phyloP scores from a whole-genome alignment of 75 land plant genomes.

The Azolla pinnata region DNA sequence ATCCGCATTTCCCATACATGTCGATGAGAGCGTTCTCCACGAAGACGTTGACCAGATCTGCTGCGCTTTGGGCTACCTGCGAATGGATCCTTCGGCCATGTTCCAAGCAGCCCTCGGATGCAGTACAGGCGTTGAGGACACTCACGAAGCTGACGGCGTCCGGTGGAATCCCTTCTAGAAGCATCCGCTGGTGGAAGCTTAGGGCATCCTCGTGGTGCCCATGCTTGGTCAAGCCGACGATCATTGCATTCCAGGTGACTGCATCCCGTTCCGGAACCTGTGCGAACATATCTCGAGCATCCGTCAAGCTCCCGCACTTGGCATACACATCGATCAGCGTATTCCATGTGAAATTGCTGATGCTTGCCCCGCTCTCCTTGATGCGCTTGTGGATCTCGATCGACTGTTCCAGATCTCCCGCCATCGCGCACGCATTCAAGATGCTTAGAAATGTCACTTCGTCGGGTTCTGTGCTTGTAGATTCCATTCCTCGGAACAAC shows the following conservation, averaged over 20 bases:
- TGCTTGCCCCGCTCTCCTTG: slow-evolving; percentile 9
- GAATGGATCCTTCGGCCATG: slow-evolving; percentile 51
- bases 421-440: slow-evolving; percentile 3
- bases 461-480: background rate
- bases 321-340: slow-evolving; percentile 55
- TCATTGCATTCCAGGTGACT: slow-evolving; percentile 63
- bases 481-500: slow-evolving; percentile 2
- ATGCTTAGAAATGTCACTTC: slow-evolving; percentile 6
- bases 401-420: slow-evolving; percentile 6
- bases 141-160: slow-evolving; percentile 48
- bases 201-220: slow-evolving; percentile 35
- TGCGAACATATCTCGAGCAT: slow-evolving; percentile 35
- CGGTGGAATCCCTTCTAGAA: slow-evolving; percentile 13
- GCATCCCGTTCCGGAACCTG: slow-evolving; percentile 37
- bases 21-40: slow-evolving; percentile 54
- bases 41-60: slow-evolving; percentile 24
- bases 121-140: slow-evolving; percentile 40
- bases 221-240: slow-evolving; percentile 47
- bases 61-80: slow-evolving; percentile 23
- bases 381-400: slow-evolving; percentile 16
- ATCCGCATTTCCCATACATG: slow-evolving; percentile 66
- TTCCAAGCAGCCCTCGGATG: slow-evolving; percentile 28
- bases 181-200: slow-evolving; percentile 37
- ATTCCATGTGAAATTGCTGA: slow-evolving; percentile 21
- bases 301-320: slow-evolving; percentile 26